Base-by-base conservation (phyloP, 805 yeast species). In the Spathaspora boniae region DNA sequence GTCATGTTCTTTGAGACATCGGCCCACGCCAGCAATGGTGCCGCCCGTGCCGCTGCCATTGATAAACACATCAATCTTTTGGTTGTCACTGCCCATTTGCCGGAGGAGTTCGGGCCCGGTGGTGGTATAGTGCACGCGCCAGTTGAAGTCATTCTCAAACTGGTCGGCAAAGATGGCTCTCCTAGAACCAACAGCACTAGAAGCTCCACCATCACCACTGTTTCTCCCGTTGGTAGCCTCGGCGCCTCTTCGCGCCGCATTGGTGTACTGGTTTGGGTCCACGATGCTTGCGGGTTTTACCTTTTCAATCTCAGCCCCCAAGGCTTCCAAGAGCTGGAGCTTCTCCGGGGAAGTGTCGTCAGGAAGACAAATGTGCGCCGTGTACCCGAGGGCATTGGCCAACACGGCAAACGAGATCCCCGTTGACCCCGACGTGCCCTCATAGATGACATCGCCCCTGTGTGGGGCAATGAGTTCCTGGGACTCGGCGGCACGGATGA, bases 11-110 rank as follows among this genome's bases (percentile, higher is more conserved):
- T 84, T 84, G 46, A 91, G 66, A 58, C 68, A 93, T 40, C 70
- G 72, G 1, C 95, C 76, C 9, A 88, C 91, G 19, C 98, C 98
- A 4, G 95, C 71, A 32, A 91, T 87, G 1, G 98, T 93, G 26
- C 98, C 98, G 56, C 95, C 98, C 0, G 98, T 91, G 8, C 98
- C 98, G 22, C 95, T 85, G 0, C 98, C 98, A 2, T 91, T 75
- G 27, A 93, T 79, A 55, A 91, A 88, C 32, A 70, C 80, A 54
- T 87, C 94, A 6, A 91, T 50, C 2, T 63, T 44, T 9, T 80
- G 79, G 7, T 72, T 64, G 5, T 29, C 24, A 7, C 72, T 64
- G 5, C 26, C 24, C 65, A 82, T 70, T 54, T 93, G 98, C 15
- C 58, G 43, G 68, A 74, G 83, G n/a, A 91, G 86, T 52, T 91